Base-by-base conservation (phyloP, 352 stramenopile genomes). In the Phytophthora europaea region DNA sequence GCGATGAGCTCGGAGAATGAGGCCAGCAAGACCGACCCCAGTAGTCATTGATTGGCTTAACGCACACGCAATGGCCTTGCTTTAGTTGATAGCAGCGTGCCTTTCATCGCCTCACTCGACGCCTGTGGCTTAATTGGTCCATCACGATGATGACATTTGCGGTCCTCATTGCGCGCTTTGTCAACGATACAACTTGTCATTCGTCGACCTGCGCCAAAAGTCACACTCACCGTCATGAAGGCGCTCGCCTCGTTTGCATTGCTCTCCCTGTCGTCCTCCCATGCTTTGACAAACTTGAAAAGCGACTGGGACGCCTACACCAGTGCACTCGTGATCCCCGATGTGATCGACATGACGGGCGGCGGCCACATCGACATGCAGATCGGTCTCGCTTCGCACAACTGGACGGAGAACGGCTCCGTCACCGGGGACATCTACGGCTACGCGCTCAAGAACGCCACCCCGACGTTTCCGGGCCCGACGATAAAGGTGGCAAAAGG, bases 401-500 rank as follows among this genome's bases (percentile, higher is more conserved):
- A 84, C 54, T 89, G 82, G 80, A 85, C 79, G 2, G 73, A 72
- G 6, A 76, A 83, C 57, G 79, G 82, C n/a, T 76, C 73, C 10
- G 54, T 85, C 36, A 57, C 64, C 1, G 80, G 73, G 15, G 72
- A 79, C 31, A 85, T 82, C 36, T 89, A 83, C 38, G 82, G 82
- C 55, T 88, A 89, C 40, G 82, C 70, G 23, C 67, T 77, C 26
- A 53, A 52, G 50, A 87, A 85, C 58, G 48, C 65, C 7, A 85
- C 80, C 13, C 61, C 78, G 26, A 87, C 80, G 47, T 83, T 85
- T 43, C 80, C 82, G 10, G 82, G 80, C 4, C 82, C 82, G 28
- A 89, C 82, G 5, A 80, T 89, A 61, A 82, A 86, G 65, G 82
- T 88, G 45, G 77, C 79, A 51, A 62, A 55, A 47, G 75, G 74